Evolutionary conservation across 2,329 filamentous ascomycete species (phyloP).

Genomic region (Stachybotrys chlorohalonatus): DNA sequence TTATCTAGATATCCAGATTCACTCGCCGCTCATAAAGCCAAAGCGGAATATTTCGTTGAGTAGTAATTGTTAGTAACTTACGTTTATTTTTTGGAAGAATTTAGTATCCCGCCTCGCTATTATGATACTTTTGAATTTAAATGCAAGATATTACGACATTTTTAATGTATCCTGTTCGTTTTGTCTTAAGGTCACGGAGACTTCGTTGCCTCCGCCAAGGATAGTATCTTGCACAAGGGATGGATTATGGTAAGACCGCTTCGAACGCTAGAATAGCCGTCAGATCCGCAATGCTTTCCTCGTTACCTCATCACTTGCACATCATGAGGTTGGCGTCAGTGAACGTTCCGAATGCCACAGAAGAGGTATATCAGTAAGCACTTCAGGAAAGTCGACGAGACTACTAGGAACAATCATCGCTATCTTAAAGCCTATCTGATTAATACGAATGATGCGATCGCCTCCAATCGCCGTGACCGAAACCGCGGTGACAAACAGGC

Average conservation of each 20-base stretch:
- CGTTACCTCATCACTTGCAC: neutral
- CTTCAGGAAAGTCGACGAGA: neutral
- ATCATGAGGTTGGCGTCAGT: neutral
- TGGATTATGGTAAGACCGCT: neutral
- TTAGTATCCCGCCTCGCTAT: too few species aligned
- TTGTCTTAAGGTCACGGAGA: too few species aligned
- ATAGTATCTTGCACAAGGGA: neutral
- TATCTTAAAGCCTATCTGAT: neutral
- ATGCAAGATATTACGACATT: too few species aligned
- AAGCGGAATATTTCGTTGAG: too few species aligned
- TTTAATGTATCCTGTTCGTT: too few species aligned
- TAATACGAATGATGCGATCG: neutral
- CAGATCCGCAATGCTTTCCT: constrained; percentile 1
- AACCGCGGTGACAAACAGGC: neutral
- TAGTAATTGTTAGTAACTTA: too few species aligned
- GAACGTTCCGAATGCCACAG: neutral
- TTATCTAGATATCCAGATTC: too few species aligned
- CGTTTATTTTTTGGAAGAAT: too few species aligned
- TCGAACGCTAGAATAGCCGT: neutral
- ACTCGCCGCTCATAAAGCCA: too few species aligned
- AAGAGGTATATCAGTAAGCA: neutral
- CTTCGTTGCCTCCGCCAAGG: neutral
- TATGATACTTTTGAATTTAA: too few species aligned
- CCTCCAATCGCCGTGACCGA: neutral
- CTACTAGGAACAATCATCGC: neutral